Evolutionary conservation across 768 basidiomycete species (phyloP).

Genomic region (Lactarius hengduanensis): DNA sequence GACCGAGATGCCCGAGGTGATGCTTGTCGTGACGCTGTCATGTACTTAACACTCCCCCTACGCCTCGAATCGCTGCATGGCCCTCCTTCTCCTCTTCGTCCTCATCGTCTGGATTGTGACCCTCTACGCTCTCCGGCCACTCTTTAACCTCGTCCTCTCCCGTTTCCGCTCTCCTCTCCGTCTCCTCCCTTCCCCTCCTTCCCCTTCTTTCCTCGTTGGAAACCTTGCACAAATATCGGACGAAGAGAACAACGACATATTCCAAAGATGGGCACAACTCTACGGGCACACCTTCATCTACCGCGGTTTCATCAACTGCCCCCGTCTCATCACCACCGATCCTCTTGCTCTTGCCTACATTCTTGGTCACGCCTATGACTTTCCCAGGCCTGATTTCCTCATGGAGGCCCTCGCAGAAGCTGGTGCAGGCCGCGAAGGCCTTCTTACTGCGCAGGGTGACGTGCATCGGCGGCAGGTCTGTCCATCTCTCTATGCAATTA

Average conservation of each 20-base stretch:
- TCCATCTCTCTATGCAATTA: slow-evolving; percentile 10
- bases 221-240: slow-evolving; percentile 54
- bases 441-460: slow-evolving; percentile 55
- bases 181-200: slow-evolving; percentile 47
- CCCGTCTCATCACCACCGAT: slow-evolving; percentile 59
- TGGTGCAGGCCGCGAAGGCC: slow-evolving; percentile 49
- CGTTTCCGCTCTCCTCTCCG: slow-evolving; percentile 50
- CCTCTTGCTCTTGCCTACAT: slow-evolving; percentile 57
- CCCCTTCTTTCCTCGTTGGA: slow-evolving; percentile 49
- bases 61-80: neutral
- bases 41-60: too few relatives aligned
- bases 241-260: slow-evolving; percentile 54
- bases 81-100: slow-evolving; percentile 14
- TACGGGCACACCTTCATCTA: slow-evolving; percentile 54
- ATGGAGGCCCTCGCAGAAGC: slow-evolving; percentile 50
- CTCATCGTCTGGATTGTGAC: slow-evolving; percentile 18
- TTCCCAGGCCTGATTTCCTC: slow-evolving; percentile 62
- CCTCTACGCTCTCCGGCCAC: slow-evolving; percentile 36
- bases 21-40: neutral
- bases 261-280: slow-evolving; percentile 44
- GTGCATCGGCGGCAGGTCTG: slow-evolving; percentile 53
- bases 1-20: slow-evolving; percentile 6
- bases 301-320: slow-evolving; percentile 51
- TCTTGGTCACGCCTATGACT: slow-evolving; percentile 53
- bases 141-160: slow-evolving; percentile 44